Percentiles rank a stretch among this genome's conserved stretches.
Evolutionary conservation across 257 asterid species (phyloP).

Genomic region (Nicotiana paniculata): DNA sequence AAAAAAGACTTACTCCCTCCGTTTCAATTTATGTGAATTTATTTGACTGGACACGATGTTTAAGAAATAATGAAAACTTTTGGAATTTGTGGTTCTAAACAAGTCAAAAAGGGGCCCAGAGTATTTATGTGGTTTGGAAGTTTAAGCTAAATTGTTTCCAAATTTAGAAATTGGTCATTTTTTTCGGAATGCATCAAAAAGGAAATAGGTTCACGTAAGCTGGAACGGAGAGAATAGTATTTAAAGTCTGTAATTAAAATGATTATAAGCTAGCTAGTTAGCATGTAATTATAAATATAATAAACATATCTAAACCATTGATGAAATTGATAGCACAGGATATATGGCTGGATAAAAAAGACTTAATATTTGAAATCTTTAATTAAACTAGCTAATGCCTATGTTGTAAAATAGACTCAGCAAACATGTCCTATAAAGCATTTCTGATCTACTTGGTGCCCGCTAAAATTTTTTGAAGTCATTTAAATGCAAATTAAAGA

Average conservation of each 20-base stretch:
- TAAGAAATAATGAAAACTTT: too few relatives aligned
- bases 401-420: not conserved
- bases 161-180: too few relatives aligned
- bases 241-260: too few relatives aligned
- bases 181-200: too few relatives aligned
- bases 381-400: not conserved
- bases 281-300: not conserved
- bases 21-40: too few relatives aligned
- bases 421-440: not conserved
- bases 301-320: not conserved
- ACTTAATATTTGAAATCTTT: not conserved
- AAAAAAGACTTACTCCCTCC: not conserved
- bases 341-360: not conserved
- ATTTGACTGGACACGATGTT: too few relatives aligned
- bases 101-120: too few relatives aligned
- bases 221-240: too few relatives aligned
- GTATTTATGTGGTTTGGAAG: too few relatives aligned
- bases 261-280: not conserved
- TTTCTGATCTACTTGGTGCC: not conserved
- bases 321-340: not conserved
- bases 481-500: not conserved
- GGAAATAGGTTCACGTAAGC: too few relatives aligned
- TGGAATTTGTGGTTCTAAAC: too few relatives aligned
- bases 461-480: constrained; percentile 28
- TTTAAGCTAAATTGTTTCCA: too few relatives aligned